Base-by-base conservation (phyloP, 1,139 yeast species). In the Candida sp. region DNA sequence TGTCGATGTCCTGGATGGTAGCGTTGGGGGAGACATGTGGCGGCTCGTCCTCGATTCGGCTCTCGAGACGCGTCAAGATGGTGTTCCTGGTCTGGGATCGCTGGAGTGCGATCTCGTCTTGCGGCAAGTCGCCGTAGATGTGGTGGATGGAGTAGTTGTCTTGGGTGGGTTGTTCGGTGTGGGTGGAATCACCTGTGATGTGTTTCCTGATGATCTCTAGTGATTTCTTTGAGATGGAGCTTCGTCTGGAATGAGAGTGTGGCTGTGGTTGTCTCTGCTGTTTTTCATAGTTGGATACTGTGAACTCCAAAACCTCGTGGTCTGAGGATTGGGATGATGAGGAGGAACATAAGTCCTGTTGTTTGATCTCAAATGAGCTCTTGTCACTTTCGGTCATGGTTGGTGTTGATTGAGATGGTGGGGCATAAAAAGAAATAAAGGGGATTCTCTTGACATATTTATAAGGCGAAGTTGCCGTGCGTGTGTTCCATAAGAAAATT, bases 31-130 rank as follows among this genome's bases (percentile, higher is more conserved):
- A 33, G 23, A 27, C 11, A 27, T 50, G 43, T 5, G 41, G 37
- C 44, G 8, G 49, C 58, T 33, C 55, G 22, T 57, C 56, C 8
- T 52, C 58, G 7, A 53, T 52, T 39, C 77, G 60, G 7, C 46
- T 43, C 34, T 70, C 68, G 39, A 78, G 60, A 30, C 75, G 71
- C 30, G 68, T 65, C 26, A 80, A 62, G 23, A 79, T 72, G 8
- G 80, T 74, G 23, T 61, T 62, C 49, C 75, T 68, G 0, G 83
- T 71, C 40, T 62, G 67, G 2, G 73, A 69, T 53, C 84, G 65
- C 46, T 67, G 69, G 35, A 75, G 53, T 7, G 65, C 58, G 37
- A 75, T 73, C 41, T 67, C 70, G 22, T 63, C 61, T 26, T 67
- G 61, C 43, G 63, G 57, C 56, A 72, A 58, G 51, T 68, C 73